phyloP scores from a whole-genome alignment of 352 stramenopile species.

The Saprolegnia parasitica region DNA sequence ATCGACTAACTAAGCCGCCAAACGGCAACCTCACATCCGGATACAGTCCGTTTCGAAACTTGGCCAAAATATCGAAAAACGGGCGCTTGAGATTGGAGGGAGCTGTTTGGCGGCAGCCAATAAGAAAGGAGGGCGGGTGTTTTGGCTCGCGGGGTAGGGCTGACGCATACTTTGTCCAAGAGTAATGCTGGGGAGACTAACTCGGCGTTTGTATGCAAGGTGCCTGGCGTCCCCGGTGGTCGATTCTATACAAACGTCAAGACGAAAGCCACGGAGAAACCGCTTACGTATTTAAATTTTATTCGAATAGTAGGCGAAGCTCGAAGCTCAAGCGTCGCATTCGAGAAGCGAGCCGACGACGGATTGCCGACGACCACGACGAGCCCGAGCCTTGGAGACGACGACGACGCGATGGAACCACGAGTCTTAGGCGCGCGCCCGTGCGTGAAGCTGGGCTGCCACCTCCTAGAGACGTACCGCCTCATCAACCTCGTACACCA shows the following conservation, averaged over 20 bases:
- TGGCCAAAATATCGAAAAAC: constrained; percentile 1
- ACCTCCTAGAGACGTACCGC: constrained; percentile 96
- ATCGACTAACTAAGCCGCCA: too few relatives aligned
- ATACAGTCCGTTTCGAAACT: background rate
- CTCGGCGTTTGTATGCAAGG: constrained; percentile 24
- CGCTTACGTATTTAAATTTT: constrained; percentile 6
- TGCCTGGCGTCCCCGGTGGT: background rate
- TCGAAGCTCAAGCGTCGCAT: constrained; percentile 29
- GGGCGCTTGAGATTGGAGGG: background rate
- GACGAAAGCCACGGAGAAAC: constrained; percentile 13
- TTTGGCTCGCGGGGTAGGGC: constrained; percentile 15
- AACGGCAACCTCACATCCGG: background rate
- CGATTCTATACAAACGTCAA: constrained; percentile 7
- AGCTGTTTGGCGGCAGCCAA: constrained; percentile 4
- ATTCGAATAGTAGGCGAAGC: constrained; percentile 25
- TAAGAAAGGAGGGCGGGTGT: background rate
- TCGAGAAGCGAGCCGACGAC: constrained; percentile 3
- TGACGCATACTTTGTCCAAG: constrained; percentile 2
- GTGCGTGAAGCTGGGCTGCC: constrained; percentile 78
- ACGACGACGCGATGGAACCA: constrained; percentile 6
- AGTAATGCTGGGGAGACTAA: constrained; percentile 3
- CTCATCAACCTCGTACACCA: constrained; percentile 89
- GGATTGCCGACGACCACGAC: background rate
- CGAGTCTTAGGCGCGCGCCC: constrained; percentile 10
- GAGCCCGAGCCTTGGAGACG: background rate